A percentile compares a stretch with the other conserved stretches of the same genome.
Conservation (phyloP, 2,329 filamentous ascomycete genomes). For the Fusarium torulosum region DNA sequence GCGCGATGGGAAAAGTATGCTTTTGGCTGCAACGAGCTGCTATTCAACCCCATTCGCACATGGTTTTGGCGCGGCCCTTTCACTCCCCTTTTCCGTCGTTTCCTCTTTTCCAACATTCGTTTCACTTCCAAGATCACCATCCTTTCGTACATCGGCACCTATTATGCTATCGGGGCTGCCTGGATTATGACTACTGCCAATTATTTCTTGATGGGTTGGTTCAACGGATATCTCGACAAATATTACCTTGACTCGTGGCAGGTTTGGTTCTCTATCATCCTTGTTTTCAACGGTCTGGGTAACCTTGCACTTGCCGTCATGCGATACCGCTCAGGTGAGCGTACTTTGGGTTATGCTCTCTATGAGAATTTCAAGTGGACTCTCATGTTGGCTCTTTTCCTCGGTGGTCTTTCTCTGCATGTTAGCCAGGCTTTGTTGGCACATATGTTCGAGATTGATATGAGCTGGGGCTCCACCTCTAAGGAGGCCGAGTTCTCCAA, state of each 20-base stretch:
- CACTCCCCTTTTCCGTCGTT: constrained; percentile 80
- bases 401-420: constrained; percentile 84
- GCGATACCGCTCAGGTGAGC: constrained; percentile 77
- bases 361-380: constrained; percentile 81
- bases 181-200: constrained; percentile 80
- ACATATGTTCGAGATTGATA: constrained; percentile 88
- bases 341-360: constrained; percentile 67
- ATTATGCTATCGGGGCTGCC: constrained; percentile 81
- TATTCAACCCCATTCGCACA: constrained; percentile 81
- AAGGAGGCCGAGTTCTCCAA: constrained; percentile 86
- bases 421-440: constrained; percentile 82
- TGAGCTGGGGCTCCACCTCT: constrained; percentile 86
- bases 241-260: constrained; percentile 85
- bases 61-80: constrained; percentile 82
- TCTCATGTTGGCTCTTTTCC: constrained; percentile 80
- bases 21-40: constrained; percentile 84
- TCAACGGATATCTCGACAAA: constrained; percentile 81
- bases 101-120: constrained; percentile 79
- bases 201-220: constrained; percentile 83
- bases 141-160: constrained; percentile 82
- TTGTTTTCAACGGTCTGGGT: constrained; percentile 81
- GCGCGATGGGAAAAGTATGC: constrained; percentile 90
- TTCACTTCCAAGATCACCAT: constrained; percentile 82
- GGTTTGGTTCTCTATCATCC: constrained; percentile 83
- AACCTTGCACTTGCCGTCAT: constrained; percentile 79